Base-by-base conservation (phyloP, 768 basidiomycete species). In the Rhodocollybia butyracea region DNA sequence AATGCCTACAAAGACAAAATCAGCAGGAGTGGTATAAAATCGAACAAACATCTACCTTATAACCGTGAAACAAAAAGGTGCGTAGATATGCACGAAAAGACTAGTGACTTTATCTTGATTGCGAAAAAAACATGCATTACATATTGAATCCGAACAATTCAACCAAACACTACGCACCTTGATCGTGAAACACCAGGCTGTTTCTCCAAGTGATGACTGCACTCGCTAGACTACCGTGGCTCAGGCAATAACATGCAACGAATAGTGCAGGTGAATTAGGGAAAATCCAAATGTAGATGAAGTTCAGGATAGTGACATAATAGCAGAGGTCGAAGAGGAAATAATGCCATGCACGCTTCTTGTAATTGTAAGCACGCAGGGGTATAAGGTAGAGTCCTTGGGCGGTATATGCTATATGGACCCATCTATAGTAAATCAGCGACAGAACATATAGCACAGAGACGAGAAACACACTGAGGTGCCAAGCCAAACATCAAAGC, bases 201-300 rank as follows among this genome's bases (percentile, higher is more conserved):
- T 99, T 99, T 58, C 97, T 81, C 97, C 97, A 99, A 10, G 96
- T 98, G 61, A 98, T 91, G 46, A 98, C 94, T 0, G 96, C 95
- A 50, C 90, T 92, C 0, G 92, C 95, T 30, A 97, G 80, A 0
- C 90, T 83, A 0, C 94, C 97, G 66, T 97, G 88, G 0, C 93
- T 90, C 24, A 98, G 80, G 60, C 91, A 91, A 65, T 97, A 98
- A 64, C 92, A 95, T 3, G 94, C 91, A 47, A 92, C 82, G 71
- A 96, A 98, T 17, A 98, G 78, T 2, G 82, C 75, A 5, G 87
- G 75, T 55, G 81, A 93, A 4, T 76, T 73, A 0, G 97, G 96
- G 59, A 96, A 73, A 42, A 93, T 62, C 95, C 95, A 99, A 62
- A 99, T 78, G 76, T 85, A 99, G 60, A 97, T 63, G 59, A 98